Base-by-base conservation (phyloP, 306 rosid genomes). In the Senna tora region DNA sequence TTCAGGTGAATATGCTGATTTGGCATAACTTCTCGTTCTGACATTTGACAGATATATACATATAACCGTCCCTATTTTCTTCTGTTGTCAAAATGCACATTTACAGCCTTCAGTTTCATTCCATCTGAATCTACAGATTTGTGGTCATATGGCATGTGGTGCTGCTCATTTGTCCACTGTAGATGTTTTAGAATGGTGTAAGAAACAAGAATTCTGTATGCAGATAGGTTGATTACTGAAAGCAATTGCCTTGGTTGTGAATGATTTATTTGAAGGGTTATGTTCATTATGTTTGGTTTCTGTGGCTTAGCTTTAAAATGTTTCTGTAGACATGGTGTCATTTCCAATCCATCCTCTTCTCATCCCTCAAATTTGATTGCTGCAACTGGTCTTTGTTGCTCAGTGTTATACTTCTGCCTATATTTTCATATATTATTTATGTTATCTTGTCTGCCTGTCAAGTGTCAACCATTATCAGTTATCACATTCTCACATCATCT, bases 1-100 rank as follows among this genome's bases (percentile, higher is more conserved):
- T 93, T 93, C 89, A 93, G 98, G 98, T 89, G 83, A 84, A 74
- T 78, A 47, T 69, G 67, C 63, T 47, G 61, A 60, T 22, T 63
- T 53, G 15, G 41, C 50, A 54, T 70, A 42, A 50, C 33, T 47
- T 72, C 42, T 28, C 36, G 9, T 58, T 41, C 47, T 46, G 73
- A 76, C 39, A 60, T 56, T 14, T 39, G 63, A 34, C 9, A 34
- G 2, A 20, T 15, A 72, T 9, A 41, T 49, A 59, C 69, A 17
- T 56, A 32, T 47, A 58, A 51, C 8, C 32, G 69, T 51, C 64
- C 39, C 32, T 46, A 9, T 72, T 25, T 22, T 67, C 51, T 65
- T 80, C 46, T 50, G 71, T 74, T 74, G 39, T 15, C 47, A 33
- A 58, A 11, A 41, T 69, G 62, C 56, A 21, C 28, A 71, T 42